Conservation (phyloP, 345 rosid species). For the Toxicodendron radicans region DNA sequence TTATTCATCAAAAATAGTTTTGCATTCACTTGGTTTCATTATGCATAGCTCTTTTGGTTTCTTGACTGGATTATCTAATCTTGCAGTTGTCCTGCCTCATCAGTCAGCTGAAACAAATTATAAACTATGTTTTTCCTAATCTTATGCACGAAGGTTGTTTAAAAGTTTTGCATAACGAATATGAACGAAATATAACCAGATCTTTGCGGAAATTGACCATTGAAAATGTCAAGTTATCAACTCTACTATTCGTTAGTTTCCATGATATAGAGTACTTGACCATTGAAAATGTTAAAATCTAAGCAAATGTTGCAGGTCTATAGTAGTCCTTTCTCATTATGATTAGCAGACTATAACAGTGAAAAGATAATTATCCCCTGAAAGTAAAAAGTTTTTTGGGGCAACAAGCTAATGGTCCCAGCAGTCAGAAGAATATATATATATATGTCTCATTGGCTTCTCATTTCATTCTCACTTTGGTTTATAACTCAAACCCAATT, state of each 20-base stretch:
- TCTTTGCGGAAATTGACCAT: not conserved
- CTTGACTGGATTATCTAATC: not conserved
- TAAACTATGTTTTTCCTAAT: not conserved
- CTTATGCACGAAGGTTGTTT: not conserved
- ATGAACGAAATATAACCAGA: not conserved
- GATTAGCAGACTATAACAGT: constrained; percentile 6
- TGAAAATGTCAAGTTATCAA: not conserved
- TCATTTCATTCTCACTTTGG: not conserved
- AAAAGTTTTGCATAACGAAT: not conserved
- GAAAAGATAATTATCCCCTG: not conserved
- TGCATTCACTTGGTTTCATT: not conserved
- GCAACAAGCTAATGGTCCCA: not conserved
- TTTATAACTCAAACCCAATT: not conserved
- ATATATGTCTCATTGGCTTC: not conserved
- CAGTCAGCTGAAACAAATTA: not conserved
- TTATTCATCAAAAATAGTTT: not conserved
- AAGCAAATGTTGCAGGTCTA: not conserved
- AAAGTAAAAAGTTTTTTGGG: not conserved
- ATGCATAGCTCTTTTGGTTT: not conserved
- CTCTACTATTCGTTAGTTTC: no score
- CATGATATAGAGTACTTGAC: no score
- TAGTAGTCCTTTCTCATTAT: not conserved
- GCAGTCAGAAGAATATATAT: not conserved
- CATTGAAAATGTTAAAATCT: not conserved
- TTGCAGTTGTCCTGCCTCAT: not conserved